phyloP scores from a whole-genome alignment of 441 rosid genomes.

The Jatropha podagrica region DNA sequence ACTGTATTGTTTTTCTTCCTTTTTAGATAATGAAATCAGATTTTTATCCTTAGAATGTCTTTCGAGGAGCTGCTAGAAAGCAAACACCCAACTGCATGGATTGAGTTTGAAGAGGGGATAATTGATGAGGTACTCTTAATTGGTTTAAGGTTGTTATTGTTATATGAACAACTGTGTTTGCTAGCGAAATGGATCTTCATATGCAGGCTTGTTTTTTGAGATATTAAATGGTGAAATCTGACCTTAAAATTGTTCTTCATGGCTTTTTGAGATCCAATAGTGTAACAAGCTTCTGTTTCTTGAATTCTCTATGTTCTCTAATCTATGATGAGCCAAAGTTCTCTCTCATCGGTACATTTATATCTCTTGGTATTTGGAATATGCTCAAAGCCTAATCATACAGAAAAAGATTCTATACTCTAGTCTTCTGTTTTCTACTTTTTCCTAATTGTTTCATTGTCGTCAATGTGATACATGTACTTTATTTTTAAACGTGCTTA shows the following conservation, averaged over 20 bases:
- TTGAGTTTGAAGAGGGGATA: slow-evolving; percentile 84
- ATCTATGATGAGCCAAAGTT: background rate
- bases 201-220: background rate
- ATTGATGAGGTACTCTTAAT: slow-evolving; percentile 61
- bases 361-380: too few species aligned
- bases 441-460: background rate
- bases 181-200: background rate
- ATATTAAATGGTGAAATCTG: background rate
- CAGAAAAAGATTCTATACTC: background rate
- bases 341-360: too few species aligned
- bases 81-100: slow-evolving; percentile 89
- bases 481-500: background rate
- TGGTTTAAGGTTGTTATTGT: background rate
- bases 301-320: background rate
- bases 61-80: slow-evolving; percentile 64
- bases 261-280: too few species aligned
- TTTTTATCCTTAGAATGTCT: slow-evolving; percentile 61
- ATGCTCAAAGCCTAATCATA: too few species aligned
- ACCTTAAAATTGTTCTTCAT: background rate
- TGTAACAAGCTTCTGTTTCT: background rate
- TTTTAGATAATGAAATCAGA: slow-evolving; percentile 24
- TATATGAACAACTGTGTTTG: background rate
- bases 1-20: background rate
- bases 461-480: background rate
- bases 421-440: too few species aligned